phyloP scores from a whole-genome alignment of 2,329 filamentous ascomycete genomes.

The Aspergillus vadensis region DNA sequence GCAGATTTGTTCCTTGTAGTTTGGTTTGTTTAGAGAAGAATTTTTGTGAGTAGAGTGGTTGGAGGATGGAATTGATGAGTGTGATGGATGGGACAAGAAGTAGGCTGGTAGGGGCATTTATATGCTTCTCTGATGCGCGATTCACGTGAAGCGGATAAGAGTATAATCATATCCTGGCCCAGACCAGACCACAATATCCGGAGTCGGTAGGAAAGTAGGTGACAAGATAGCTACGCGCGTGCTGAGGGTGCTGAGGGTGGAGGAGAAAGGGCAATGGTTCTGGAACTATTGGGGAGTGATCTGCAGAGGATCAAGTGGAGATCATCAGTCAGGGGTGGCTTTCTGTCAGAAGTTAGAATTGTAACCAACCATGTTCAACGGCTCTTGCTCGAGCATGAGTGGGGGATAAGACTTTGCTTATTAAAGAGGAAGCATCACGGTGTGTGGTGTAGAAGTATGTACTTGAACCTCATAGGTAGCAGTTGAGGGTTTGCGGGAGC shows the following conservation, averaged over 20 bases:
- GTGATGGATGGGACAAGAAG: too few relatives aligned
- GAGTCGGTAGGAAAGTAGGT: too few relatives aligned
- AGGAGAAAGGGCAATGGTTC: not conserved
- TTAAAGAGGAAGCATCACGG: too few relatives aligned
- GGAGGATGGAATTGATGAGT: not conserved
- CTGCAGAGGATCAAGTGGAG: not conserved
- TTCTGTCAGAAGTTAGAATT: not conserved
- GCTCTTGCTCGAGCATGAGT: too few relatives aligned
- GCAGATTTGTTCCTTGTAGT: not conserved
- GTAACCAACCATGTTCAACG: too few relatives aligned
- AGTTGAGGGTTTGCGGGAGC: not conserved
- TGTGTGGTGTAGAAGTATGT: too few relatives aligned
- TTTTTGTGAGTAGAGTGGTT: not conserved
- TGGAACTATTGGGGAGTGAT: not conserved
- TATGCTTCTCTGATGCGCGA: too few relatives aligned
- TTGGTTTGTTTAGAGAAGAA: not conserved
- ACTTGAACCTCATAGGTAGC: not conserved
- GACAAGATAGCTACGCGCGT: not conserved
- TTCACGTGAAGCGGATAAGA: too few relatives aligned
- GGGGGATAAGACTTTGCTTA: too few relatives aligned
- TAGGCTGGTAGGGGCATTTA: too few relatives aligned
- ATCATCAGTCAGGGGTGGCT: not conserved
- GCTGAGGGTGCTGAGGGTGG: not conserved
- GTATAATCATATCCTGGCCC: too few relatives aligned
- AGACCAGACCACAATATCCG: too few relatives aligned